Conservation (phyloP, 345 rosid species). For the Psidium guajava region DNA sequence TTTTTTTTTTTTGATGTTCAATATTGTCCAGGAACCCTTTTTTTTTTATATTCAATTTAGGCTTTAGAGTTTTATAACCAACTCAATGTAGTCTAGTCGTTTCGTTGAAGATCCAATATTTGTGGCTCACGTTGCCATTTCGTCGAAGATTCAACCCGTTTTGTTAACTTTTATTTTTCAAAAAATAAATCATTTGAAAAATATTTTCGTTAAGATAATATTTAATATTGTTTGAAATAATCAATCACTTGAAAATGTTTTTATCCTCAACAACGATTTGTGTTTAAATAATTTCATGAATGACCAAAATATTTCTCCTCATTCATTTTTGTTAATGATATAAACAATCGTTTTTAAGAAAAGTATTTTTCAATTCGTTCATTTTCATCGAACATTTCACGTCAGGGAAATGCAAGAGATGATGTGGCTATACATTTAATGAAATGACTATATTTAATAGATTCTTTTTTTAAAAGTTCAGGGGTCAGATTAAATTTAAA, state of each 20-base stretch:
- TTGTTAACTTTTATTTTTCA: neutral
- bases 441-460: rapidly evolving
- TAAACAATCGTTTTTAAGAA: no score
- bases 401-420: neutral
- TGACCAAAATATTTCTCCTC: no score
- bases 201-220: no score
- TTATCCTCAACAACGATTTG: no score
- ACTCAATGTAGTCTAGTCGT: neutral
- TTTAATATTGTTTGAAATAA: no score
- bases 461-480: neutral
- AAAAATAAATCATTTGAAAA: no score
- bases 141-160: neutral
- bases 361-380: no score
- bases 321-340: no score
- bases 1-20: neutral
- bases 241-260: no score
- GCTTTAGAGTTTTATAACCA: no score
- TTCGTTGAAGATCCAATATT: neutral
- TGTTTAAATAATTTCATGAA: no score
- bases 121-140: neutral
- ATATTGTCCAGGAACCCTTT: neutral
- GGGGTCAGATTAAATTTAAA: neutral
- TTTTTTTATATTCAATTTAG: neutral
- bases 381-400: neutral
- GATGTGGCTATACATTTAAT: neutral